These are phyloP conservation scores for Clarireedia paspali DNA, from an alignment of 2,329 filamentous ascomycete species.

Conservation along the genomic window DNA sequence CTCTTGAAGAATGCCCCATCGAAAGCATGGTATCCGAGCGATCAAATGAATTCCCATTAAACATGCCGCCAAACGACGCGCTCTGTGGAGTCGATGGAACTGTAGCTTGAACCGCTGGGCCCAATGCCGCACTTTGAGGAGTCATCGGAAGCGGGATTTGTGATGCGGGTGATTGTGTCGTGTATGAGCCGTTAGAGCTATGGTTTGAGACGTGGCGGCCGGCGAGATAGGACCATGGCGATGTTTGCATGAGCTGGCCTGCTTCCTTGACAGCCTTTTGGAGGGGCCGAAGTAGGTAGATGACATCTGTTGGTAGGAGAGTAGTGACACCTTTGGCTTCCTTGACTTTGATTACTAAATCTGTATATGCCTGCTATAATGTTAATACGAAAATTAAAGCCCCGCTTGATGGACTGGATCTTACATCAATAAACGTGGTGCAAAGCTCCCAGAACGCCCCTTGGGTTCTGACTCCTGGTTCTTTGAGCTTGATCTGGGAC, in stretches of 20 bases:
- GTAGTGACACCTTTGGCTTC: conserved; percentile 39
- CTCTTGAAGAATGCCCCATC: conserved; percentile 24
- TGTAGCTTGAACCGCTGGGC: conserved; percentile 83
- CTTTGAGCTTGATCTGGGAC: conserved; percentile 75
- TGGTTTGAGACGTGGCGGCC: conserved; percentile 18
- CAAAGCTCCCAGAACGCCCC: conserved; percentile 60
- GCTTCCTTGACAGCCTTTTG: conserved; percentile 80
- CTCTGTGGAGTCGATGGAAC: conserved; percentile 60
- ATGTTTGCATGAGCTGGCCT: conserved; percentile 60
- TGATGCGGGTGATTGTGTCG: conserved; percentile 34
- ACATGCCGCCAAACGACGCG: conserved; percentile 25
- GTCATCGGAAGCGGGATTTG: conserved; percentile 67
- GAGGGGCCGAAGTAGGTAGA: conserved; percentile 67
- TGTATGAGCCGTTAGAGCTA: conserved; percentile 20
- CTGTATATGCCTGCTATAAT: conserved; percentile 49
- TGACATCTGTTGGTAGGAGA: conserved; percentile 57
- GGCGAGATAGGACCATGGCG: conserved; percentile 51
- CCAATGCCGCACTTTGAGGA: conserved; percentile 80
- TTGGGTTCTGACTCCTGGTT: conserved; percentile 64
- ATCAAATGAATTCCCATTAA: conserved; percentile 28
- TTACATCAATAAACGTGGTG: conserved; percentile 58
- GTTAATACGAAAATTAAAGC: conserved; percentile 18
- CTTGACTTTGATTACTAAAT: conserved; percentile 55
- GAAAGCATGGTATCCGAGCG: conserved; percentile 27
- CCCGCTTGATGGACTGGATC: background rate